Evolutionary conservation across 2,329 filamentous ascomycete species (phyloP).

Genomic region (Aspergillus novoparasiticus): DNA sequence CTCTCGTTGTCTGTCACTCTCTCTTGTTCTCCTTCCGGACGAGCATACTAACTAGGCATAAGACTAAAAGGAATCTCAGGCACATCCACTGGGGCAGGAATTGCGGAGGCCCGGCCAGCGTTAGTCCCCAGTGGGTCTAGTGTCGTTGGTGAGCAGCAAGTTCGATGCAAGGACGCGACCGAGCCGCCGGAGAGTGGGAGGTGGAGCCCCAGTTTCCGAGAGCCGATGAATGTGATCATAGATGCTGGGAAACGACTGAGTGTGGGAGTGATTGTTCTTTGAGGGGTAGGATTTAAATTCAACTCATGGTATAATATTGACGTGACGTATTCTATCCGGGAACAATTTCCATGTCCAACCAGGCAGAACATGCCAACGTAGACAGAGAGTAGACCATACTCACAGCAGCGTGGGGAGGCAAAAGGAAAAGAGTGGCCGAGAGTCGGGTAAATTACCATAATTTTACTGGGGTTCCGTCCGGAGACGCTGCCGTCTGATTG

Average conservation of each 20-base stretch:
- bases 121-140: conserved; percentile 21
- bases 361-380: neutral
- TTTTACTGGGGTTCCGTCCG: conserved; percentile 8
- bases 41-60: conserved; percentile 6
- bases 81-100: conserved; percentile 13
- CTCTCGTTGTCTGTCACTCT: neutral
- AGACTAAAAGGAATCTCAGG: conserved; percentile 15
- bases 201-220: conserved; percentile 24
- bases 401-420: neutral
- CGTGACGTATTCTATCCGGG: neutral
- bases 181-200: conserved; percentile 20
- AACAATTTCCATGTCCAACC: neutral
- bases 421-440: neutral
- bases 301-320: neutral
- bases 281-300: neutral
- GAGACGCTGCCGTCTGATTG: neutral
- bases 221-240: conserved; percentile 22
- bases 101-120: conserved; percentile 14
- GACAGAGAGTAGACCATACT: conserved; percentile 1
- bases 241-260: neutral
- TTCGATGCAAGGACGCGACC: conserved; percentile 18
- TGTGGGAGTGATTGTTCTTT: no score
- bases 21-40: conserved; percentile 4
- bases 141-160: conserved; percentile 7
- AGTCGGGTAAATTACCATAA: conserved; percentile 19